Evolutionary conservation across 306 rosid genomes (phyloP).

Genomic region (Vigna mungo): DNA sequence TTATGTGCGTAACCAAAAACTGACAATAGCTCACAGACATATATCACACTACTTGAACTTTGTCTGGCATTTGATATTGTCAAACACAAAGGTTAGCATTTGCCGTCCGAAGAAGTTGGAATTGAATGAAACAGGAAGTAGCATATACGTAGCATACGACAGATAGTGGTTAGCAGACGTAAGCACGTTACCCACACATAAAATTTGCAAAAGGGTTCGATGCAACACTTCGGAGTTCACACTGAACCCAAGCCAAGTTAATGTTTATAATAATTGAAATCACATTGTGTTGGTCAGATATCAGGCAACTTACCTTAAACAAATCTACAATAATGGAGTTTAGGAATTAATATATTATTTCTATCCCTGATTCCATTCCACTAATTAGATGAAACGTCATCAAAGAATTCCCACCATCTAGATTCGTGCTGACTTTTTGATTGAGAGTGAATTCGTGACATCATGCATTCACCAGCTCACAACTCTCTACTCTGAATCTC

Average conservation of each 20-base stretch:
- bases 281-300: neutral
- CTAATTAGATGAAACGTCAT: constrained; percentile 18
- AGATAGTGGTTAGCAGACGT: constrained; percentile 17
- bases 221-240: constrained; percentile 24
- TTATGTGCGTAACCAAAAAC: neutral
- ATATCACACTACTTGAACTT: constrained; percentile 12
- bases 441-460: neutral
- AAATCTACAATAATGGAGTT: constrained; percentile 33
- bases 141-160: neutral
- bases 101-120: constrained; percentile 44
- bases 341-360: constrained; percentile 1
- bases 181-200: constrained; percentile 7
- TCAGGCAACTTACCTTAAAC: constrained; percentile 31
- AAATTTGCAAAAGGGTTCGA: neutral
- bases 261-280: neutral
- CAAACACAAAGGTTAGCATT: neutral
- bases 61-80: neutral
- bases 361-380: constrained; percentile 20
- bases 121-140: neutral
- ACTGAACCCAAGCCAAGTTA: constrained; percentile 7
- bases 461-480: constrained; percentile 1
- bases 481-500: constrained; percentile 5
- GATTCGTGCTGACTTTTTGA: constrained; percentile 34
- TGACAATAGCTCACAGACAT: neutral
- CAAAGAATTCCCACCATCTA: constrained; percentile 32